phyloP scores from a whole-genome alignment of 1,284 basidiomycete species.

The Rhodofomes roseus region DNA sequence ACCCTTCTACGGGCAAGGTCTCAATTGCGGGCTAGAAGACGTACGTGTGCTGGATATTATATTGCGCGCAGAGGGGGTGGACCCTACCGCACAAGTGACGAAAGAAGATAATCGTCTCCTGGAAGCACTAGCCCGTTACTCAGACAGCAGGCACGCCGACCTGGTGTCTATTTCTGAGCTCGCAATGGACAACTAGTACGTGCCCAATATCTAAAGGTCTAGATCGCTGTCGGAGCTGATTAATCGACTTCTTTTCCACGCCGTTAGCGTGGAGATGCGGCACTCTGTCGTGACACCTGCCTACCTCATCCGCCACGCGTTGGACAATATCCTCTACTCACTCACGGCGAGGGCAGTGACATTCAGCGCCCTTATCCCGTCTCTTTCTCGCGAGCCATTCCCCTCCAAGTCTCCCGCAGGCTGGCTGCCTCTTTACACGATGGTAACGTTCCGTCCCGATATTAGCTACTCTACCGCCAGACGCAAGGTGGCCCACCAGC shows the following conservation, averaged over 20 bases:
- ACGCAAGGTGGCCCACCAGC: constrained; percentile 60
- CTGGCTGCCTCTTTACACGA: constrained; percentile 93
- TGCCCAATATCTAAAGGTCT: not conserved
- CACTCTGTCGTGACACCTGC: constrained; percentile 82
- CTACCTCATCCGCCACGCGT: constrained; percentile 77
- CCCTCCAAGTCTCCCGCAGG: constrained; percentile 53
- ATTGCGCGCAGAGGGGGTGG: constrained; percentile 67
- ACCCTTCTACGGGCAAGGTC: constrained; percentile 97
- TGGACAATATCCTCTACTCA: constrained; percentile 77
- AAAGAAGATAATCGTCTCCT: constrained; percentile 55
- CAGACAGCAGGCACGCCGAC: constrained; percentile 80
- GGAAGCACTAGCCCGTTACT: constrained; percentile 73
- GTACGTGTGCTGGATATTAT: constrained; percentile 84
- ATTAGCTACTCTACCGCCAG: constrained; percentile 81
- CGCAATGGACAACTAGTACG: constrained; percentile 95
- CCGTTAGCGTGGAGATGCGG: constrained; percentile 85
- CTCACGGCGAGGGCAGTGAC: constrained; percentile 46
- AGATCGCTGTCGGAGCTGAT: constrained; percentile 1
- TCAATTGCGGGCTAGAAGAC: constrained; percentile 98
- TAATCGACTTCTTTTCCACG: not conserved
- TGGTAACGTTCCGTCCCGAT: constrained; percentile 97
- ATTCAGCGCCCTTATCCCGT: constrained; percentile 26
- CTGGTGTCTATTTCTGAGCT: constrained; percentile 87
- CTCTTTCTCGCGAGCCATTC: constrained; percentile 43
- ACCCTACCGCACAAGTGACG: constrained; percentile 29